A percentile compares a stretch with the other conserved stretches of the same genome.
Conservation (phyloP, 768 basidiomycete species). For the Gyrodon lividus region DNA sequence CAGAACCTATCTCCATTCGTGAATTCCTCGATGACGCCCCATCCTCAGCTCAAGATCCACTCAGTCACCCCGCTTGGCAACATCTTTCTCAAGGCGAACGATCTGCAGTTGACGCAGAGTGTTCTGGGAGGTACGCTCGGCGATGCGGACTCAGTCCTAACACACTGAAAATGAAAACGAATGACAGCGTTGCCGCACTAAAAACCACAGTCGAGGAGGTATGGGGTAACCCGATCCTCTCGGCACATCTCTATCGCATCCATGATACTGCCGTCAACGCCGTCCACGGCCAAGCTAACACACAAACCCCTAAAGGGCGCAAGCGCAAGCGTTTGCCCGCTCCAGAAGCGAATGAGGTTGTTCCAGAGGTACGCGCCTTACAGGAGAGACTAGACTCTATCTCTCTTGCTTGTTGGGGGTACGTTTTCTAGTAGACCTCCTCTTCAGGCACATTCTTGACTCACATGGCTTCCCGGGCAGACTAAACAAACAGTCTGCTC, state of each 20-base stretch:
- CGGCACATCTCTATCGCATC: constrained; percentile 51
- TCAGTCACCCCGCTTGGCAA: constrained; percentile 22
- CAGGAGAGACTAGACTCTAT: constrained; percentile 52
- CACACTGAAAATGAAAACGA: no score
- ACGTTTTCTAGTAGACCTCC: constrained; percentile 23
- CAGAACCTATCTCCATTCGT: constrained; percentile 49
- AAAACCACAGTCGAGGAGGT: constrained; percentile 41
- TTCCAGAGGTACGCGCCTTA: constrained; percentile 46
- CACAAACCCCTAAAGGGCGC: constrained; percentile 23
- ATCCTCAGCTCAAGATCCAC: constrained; percentile 8
- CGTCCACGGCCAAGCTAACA: constrained; percentile 36
- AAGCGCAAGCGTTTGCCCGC: constrained; percentile 36
- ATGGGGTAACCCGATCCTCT: constrained; percentile 56
- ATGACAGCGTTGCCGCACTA: constrained; percentile 54
- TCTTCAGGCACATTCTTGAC: not conserved
- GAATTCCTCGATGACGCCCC: constrained; percentile 42
- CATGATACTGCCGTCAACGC: constrained; percentile 49
- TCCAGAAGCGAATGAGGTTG: constrained; percentile 28
- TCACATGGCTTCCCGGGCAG: constrained; percentile 32
- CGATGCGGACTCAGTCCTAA: not conserved
- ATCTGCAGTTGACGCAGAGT: constrained; percentile 39
- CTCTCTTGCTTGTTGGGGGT: constrained; percentile 63
- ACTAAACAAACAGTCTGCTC: constrained; percentile 48
- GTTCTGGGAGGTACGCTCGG: constrained; percentile 36
- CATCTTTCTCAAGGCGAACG: constrained; percentile 26